These are phyloP conservation scores for Hygrophorus pudorinus DNA, from an alignment of 768 basidiomycete species.

Conservation along the genomic window DNA sequence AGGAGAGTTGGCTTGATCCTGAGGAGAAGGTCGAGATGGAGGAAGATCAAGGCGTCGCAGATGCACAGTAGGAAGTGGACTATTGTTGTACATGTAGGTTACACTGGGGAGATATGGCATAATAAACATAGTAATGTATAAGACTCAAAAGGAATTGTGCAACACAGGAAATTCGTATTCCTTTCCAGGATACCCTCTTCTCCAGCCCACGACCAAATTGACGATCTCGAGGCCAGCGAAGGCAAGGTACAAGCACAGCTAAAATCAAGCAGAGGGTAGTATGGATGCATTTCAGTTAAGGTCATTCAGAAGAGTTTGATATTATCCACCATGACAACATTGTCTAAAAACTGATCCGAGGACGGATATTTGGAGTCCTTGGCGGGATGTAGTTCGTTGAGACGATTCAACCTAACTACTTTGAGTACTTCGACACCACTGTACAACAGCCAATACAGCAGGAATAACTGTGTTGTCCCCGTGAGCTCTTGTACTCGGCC, in stretches of 20 bases:
- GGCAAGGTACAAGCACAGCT: not conserved
- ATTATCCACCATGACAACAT: slow-evolving; percentile 17
- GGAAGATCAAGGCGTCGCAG: slow-evolving; percentile 1
- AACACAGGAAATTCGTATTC: too few species aligned
- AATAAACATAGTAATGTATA: too few species aligned
- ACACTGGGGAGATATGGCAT: too few species aligned
- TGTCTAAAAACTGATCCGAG: slow-evolving; percentile 18
- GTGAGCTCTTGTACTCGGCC: too few species aligned
- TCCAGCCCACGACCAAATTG: not conserved
- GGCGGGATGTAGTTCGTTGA: slow-evolving; percentile 12
- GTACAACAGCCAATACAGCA: slow-evolving; percentile 16
- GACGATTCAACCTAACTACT: slow-evolving; percentile 9
- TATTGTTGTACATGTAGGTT: too few species aligned
- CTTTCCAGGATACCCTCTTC: too few species aligned
- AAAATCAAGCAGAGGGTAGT: not conserved
- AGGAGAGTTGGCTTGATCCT: slow-evolving; percentile 92
- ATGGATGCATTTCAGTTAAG: not conserved
- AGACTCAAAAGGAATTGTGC: too few species aligned
- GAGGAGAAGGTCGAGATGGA: slow-evolving; percentile 44
- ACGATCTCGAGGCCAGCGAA: not conserved
- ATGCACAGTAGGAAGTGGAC: not conserved
- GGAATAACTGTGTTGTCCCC: slow-evolving; percentile 11
- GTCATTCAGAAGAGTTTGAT: not conserved
- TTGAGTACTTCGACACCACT: slow-evolving; percentile 15
- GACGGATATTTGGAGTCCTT: slow-evolving; percentile 16